Conservation (phyloP, 2,329 filamentous ascomycete species). For the Trichoderma pleuroti region DNA sequence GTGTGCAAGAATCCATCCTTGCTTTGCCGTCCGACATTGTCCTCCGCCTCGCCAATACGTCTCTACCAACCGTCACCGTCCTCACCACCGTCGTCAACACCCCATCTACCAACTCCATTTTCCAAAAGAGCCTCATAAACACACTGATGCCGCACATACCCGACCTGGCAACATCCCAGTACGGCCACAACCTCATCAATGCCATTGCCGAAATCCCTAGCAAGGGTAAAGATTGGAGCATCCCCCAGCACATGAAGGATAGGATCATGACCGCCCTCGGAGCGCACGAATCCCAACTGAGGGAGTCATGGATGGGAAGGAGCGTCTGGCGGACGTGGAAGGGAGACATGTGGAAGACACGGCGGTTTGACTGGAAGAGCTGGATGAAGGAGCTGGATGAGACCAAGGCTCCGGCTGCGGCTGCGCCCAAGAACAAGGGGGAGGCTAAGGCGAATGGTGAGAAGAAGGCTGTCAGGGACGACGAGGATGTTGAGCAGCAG, state of each 20-base stretch:
- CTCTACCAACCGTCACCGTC: slow-evolving; percentile 47
- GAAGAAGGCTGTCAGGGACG: not conserved
- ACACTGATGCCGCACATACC: slow-evolving; percentile 43
- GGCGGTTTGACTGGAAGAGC: slow-evolving; percentile 51
- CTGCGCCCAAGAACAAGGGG: slow-evolving; percentile 18
- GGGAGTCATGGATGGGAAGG: slow-evolving; percentile 52
- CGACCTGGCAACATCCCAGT: slow-evolving; percentile 47
- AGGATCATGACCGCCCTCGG: slow-evolving; percentile 49
- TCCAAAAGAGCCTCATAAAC: slow-evolving; percentile 55
- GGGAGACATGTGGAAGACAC: slow-evolving; percentile 55
- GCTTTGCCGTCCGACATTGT: slow-evolving; percentile 54
- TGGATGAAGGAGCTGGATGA: slow-evolving; percentile 51
- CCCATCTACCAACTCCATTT: slow-evolving; percentile 47
- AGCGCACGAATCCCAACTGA: slow-evolving; percentile 46
- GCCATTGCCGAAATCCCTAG: slow-evolving; percentile 49
- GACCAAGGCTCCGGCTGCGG: slow-evolving; percentile 21
- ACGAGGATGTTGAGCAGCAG: not conserved
- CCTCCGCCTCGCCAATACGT: slow-evolving; percentile 60
- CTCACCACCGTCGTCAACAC: slow-evolving; percentile 49
- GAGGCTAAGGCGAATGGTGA: not conserved
- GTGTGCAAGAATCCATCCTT: slow-evolving; percentile 71
- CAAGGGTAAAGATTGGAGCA: slow-evolving; percentile 44
- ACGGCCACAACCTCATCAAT: slow-evolving; percentile 51
- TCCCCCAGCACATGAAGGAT: slow-evolving; percentile 59
- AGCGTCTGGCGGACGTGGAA: slow-evolving; percentile 57